A percentile compares a stretch with the other conserved stretches of the same genome.
Evolutionary conservation across 331 rosid species (phyloP).

Genomic region (Ulmus americana): DNA sequence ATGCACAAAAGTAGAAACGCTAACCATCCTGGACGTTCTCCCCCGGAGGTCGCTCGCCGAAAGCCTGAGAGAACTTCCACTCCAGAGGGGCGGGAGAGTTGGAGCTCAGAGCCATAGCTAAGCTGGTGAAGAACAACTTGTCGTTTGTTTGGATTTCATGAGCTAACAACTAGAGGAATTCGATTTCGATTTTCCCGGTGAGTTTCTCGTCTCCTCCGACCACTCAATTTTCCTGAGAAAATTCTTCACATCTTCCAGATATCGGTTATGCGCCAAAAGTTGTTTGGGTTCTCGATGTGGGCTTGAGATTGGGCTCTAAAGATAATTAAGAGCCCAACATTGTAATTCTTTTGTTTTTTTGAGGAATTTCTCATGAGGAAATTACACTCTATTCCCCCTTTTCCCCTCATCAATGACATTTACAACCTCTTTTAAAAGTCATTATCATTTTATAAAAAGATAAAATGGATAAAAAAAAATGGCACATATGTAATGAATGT

Average conservation of each 20-base stretch:
- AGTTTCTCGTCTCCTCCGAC: constrained; percentile 11
- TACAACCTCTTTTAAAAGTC: too few relatives aligned
- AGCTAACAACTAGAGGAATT: neutral
- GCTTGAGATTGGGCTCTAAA: neutral
- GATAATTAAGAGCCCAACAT: neutral
- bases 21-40: constrained; percentile 47
- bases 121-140: constrained; percentile 3
- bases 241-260: neutral
- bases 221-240: constrained; percentile 18
- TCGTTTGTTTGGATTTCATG: neutral
- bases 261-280: constrained; percentile 19
- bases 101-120: constrained; percentile 34
- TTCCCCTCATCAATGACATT: too few relatives aligned
- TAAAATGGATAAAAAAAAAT: too few relatives aligned
- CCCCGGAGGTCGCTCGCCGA: constrained; percentile 43
- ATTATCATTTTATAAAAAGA: too few relatives aligned
- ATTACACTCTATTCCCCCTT: too few relatives aligned
- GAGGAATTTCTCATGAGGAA: too few relatives aligned
- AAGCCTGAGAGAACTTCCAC: constrained; percentile 58
- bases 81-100: constrained; percentile 23
- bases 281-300: neutral
- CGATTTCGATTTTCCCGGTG: neutral
- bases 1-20: constrained; percentile 3
- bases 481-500: too few relatives aligned
- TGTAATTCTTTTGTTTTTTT: neutral